Percentiles rank a stretch among this genome's conserved stretches.
Conservation (phyloP, 2,329 filamentous ascomycete genomes). For the Arthrobotrys sinensis region DNA sequence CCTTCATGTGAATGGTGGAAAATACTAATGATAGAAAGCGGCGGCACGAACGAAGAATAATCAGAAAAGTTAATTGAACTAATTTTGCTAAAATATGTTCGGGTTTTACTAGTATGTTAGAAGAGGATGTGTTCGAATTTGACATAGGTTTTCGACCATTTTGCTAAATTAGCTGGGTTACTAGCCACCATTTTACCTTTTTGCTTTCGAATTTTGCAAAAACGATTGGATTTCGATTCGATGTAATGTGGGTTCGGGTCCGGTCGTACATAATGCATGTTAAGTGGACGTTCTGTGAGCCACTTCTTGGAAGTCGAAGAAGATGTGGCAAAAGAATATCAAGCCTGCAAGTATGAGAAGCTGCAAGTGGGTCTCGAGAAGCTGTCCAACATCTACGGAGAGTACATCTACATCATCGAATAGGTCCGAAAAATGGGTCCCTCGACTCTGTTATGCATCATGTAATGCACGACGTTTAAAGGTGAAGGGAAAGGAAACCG, state of each 20-base stretch:
- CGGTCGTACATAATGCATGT: conserved; percentile 25
- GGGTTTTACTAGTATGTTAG: not conserved
- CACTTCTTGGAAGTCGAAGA: conserved; percentile 46
- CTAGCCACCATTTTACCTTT: conserved; percentile 40
- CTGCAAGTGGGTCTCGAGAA: conserved; percentile 12
- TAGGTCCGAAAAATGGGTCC: conserved; percentile 22
- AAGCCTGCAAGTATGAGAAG: conserved; percentile 8
- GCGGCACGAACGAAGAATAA: conserved; percentile 31
- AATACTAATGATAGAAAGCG: conserved; percentile 49
- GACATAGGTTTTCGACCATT: conserved; percentile 25
- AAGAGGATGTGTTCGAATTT: conserved; percentile 1
- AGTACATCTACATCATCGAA: conserved; percentile 31
- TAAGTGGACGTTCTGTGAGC: conserved; percentile 15
- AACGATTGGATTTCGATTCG: conserved; percentile 33
- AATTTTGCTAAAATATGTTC: conserved; percentile 49
- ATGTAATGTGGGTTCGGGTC: conserved; percentile 18
- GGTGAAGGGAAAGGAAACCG: conserved; percentile 35
- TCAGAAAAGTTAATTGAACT: conserved; percentile 21
- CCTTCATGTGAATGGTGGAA: conserved; percentile 61
- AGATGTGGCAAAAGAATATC: conserved; percentile 58
- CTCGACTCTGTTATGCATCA: conserved; percentile 26
- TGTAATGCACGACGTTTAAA: conserved; percentile 42
- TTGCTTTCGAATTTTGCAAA: conserved; percentile 7
- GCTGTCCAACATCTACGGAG: conserved; percentile 19
- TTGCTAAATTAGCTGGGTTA: conserved; percentile 9